These are phyloP conservation scores for Ustilago cynodontis DNA, from an alignment of 1,284 basidiomycete genomes.

Conservation along the genomic window DNA sequence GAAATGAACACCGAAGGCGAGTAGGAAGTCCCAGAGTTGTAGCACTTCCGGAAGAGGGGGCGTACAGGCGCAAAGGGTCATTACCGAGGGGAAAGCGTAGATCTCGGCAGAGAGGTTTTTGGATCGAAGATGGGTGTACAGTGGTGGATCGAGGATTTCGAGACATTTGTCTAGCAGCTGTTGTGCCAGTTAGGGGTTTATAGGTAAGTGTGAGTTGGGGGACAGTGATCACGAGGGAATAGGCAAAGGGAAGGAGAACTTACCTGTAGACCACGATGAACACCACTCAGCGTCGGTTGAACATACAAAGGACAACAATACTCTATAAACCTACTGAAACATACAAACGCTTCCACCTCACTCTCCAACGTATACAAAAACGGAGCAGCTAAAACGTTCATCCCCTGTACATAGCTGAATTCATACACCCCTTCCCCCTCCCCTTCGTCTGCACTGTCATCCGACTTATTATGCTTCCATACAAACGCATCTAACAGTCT, in stretches of 20 bases:
- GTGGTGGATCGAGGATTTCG: conserved; percentile 86
- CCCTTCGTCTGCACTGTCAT: conserved; percentile 74
- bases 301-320: conserved; percentile 92
- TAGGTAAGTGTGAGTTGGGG: not conserved
- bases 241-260: conserved; percentile 50
- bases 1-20: conserved; percentile 94
- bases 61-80: conserved; percentile 95
- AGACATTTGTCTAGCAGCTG: conserved; percentile 92
- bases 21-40: conserved; percentile 94
- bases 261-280: conserved; percentile 91
- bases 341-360: conserved; percentile 94
- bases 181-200: not conserved
- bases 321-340: conserved; percentile 94
- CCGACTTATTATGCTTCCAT: conserved; percentile 80
- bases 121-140: conserved; percentile 83
- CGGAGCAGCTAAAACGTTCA: conserved; percentile 97
- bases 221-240: not conserved
- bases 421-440: conserved; percentile 72
- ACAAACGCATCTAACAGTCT: conserved; percentile 94
- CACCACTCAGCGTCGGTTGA: conserved; percentile 92
- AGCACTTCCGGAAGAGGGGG: conserved; percentile 94
- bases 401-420: conserved; percentile 95
- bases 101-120: conserved; percentile 98
- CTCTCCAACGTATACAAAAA: conserved; percentile 96
- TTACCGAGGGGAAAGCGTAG: conserved; percentile 94